Conservation (phyloP, 805 yeast species). For the Wickerhamomyces tratensis region DNA sequence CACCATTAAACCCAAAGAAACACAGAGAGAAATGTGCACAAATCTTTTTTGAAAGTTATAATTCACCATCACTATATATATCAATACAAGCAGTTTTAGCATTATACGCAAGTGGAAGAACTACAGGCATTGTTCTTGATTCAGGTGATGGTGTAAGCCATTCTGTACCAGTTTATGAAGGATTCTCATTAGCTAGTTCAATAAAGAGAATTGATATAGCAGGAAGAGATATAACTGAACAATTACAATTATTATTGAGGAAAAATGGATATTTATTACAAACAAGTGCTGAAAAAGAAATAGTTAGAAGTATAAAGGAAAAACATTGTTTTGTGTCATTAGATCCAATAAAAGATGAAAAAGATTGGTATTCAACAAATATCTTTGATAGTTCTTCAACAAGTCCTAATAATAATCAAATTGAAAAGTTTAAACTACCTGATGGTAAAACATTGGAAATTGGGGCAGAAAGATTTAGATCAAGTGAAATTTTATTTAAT, state of each 20-base stretch:
- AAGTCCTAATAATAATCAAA: conserved; percentile 5
- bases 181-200: conserved; percentile 68
- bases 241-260: conserved; percentile 58
- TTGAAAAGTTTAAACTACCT: conserved; percentile 51
- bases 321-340: conserved; percentile 54
- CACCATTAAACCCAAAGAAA: conserved; percentile 75
- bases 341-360: conserved; percentile 49
- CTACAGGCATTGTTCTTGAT: conserved; percentile 85
- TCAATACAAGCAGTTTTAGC: conserved; percentile 88
- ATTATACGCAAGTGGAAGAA: conserved; percentile 79
- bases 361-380: conserved; percentile 22
- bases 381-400: conserved; percentile 5
- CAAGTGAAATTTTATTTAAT: conserved; percentile 74
- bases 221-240: conserved; percentile 78
- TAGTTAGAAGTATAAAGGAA: conserved; percentile 73
- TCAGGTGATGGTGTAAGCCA: conserved; percentile 92
- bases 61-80: conserved; percentile 84
- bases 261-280: conserved; percentile 56
- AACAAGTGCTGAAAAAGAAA: conserved; percentile 74
- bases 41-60: conserved; percentile 83
- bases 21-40: conserved; percentile 88
- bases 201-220: conserved; percentile 72
- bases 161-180: conserved; percentile 84
- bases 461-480: conserved; percentile 61
- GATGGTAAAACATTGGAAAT: conserved; percentile 68